Conservation (phyloP, 345 rosid genomes). For the Syzygium aqueum region DNA sequence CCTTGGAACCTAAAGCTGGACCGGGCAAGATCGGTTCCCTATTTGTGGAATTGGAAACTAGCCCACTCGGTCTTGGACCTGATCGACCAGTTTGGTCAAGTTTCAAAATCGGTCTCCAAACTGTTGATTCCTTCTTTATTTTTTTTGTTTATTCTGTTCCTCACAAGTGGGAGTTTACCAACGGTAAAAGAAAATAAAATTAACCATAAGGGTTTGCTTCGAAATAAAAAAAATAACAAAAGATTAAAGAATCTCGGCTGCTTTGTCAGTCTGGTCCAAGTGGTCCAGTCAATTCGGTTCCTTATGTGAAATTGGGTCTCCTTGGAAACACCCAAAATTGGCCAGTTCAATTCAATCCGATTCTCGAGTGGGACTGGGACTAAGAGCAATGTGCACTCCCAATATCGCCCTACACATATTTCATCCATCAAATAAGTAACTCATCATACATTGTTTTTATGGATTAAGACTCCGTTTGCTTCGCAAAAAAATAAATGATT, state of each 20-base stretch:
- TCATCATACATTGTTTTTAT: neutral
- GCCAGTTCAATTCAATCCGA: too few species aligned
- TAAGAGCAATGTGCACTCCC: too few species aligned
- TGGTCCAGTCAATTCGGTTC: too few species aligned
- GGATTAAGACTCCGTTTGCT: neutral
- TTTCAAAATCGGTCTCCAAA: fast-evolving
- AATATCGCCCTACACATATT: too few species aligned
- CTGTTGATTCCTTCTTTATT: neutral
- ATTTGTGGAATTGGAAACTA: neutral
- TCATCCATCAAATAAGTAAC: neutral
- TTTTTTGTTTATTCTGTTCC: too few species aligned
- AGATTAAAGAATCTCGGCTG: neutral
- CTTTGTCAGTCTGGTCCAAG: neutral
- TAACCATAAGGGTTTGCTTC: neutral
- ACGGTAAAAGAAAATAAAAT: too few species aligned
- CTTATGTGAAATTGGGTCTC: too few species aligned
- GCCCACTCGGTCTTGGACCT: neutral
- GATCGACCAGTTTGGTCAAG: fast-evolving
- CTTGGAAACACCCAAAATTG: too few species aligned
- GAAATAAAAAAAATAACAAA: too few species aligned
- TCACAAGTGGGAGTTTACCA: neutral
- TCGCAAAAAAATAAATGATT: too few species aligned
- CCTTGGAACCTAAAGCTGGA: fast-evolving
- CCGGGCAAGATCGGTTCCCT: neutral
- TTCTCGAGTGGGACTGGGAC: too few species aligned